A percentile compares a stretch with the other conserved stretches of the same genome.
phyloP scores from a whole-genome alignment of 2,329 filamentous ascomycete genomes.

The Fusarium mangiferae region DNA sequence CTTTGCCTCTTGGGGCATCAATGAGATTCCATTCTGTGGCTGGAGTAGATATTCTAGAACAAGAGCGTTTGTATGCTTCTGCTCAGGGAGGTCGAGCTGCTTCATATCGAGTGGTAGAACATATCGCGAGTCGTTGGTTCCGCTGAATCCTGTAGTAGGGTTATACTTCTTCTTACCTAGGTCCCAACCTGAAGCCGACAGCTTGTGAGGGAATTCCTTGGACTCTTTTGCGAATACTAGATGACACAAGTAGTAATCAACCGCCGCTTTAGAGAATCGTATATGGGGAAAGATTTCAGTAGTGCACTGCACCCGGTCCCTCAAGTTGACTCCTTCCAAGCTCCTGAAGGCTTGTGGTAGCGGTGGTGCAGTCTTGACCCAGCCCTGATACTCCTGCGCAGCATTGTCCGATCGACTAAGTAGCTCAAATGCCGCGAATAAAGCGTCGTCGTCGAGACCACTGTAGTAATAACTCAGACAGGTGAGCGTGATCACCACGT shows the following conservation, averaged over 20 bases:
- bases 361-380: conserved; percentile 52
- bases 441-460: conserved; percentile 62
- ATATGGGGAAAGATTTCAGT: conserved; percentile 63
- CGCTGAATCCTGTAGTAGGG: conserved; percentile 73
- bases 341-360: conserved; percentile 53
- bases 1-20: neutral
- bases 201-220: conserved; percentile 70
- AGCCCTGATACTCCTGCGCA: conserved; percentile 60
- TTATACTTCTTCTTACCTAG: conserved; percentile 59
- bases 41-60: conserved; percentile 70
- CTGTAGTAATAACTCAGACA: conserved; percentile 66
- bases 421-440: conserved; percentile 58
- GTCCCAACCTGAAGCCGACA: conserved; percentile 76
- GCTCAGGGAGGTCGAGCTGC: conserved; percentile 64
- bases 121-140: conserved; percentile 72
- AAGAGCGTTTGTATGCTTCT: conserved; percentile 73
- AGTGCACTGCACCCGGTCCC: conserved; percentile 61
- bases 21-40: conserved; percentile 56
- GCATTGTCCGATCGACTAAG: conserved; percentile 64
- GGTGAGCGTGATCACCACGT: conserved; percentile 66
- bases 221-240: conserved; percentile 71
- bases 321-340: conserved; percentile 66
- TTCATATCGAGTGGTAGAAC: conserved; percentile 66
- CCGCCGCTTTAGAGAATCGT: conserved; percentile 59
- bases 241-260: conserved; percentile 71